Evolutionary conservation across 495 filamentous ascomycete species (phyloP).

Genomic region (Letharia lupina): DNA sequence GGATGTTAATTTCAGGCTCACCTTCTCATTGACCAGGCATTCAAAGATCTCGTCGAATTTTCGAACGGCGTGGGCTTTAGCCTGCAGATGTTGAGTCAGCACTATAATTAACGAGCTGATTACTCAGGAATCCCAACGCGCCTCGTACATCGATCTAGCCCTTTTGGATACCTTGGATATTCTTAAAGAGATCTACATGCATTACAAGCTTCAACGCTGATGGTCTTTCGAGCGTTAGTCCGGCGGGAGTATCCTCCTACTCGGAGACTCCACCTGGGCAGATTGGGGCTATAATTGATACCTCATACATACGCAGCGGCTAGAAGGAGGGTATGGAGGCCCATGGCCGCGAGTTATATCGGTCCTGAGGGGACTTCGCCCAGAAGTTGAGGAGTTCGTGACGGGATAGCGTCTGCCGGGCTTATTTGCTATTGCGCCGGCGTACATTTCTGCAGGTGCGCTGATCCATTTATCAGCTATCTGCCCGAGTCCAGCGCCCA

Average conservation of each 20-base stretch:
- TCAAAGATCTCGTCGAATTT: background rate
- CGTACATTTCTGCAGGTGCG: background rate
- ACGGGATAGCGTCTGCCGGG: background rate
- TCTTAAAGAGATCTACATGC: conserved; percentile 1
- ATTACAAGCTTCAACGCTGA: conserved; percentile 3
- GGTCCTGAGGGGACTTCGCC: background rate
- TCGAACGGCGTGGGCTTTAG: background rate
- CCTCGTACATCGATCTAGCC: conserved; percentile 12
- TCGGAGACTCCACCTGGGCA: background rate
- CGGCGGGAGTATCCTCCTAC: conserved; percentile 1
- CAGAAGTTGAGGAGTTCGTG: background rate
- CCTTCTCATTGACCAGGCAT: background rate
- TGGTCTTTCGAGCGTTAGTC: conserved; percentile 5
- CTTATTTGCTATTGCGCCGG: background rate
- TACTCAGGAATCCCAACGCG: conserved; percentile 5
- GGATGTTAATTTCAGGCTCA: background rate
- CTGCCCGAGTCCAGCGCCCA: background rate
- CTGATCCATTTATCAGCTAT: background rate
- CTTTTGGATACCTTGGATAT: background rate
- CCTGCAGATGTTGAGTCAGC: conserved; percentile 12
- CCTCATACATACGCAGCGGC: background rate
- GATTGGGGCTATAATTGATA: background rate
- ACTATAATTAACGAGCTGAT: conserved; percentile 13
- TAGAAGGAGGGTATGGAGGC: background rate
- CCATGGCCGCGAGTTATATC: too few species aligned